These are phyloP conservation scores for Aeschynomene evenia DNA, from an alignment of 306 rosid genomes.

Conservation along the genomic window DNA sequence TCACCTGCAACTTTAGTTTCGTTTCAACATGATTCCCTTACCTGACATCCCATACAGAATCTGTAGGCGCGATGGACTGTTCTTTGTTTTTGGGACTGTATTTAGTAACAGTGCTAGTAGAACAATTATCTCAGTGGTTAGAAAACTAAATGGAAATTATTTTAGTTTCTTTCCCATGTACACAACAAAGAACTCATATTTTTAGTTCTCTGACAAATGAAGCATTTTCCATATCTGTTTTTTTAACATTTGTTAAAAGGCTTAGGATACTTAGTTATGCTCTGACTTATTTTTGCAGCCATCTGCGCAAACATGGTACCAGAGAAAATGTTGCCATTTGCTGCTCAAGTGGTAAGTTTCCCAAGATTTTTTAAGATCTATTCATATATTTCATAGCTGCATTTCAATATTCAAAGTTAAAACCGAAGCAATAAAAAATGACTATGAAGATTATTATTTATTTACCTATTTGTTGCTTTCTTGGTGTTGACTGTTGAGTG, in stretches of 20 bases:
- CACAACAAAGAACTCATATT: constrained; percentile 10
- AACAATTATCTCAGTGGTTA: neutral
- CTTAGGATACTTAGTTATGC: constrained; percentile 26
- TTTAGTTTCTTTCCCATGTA: neutral
- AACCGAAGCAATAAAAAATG: neutral
- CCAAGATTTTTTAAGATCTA: neutral
- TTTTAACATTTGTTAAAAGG: neutral
- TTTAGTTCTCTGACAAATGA: neutral
- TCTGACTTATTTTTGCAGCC: constrained; percentile 50
- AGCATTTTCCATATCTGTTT: neutral
- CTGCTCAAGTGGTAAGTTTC: constrained; percentile 78
- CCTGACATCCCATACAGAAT: neutral
- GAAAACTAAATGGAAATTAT: neutral
- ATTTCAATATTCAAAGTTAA: neutral
- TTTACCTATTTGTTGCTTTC: constrained; percentile 2
- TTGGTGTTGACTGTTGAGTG: constrained; percentile 9
- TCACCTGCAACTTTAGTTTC: neutral
- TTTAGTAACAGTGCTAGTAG: neutral
- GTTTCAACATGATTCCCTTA: constrained; percentile 9
- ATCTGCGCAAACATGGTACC: constrained; percentile 76
- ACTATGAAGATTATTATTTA: neutral
- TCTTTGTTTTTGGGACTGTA: neutral
- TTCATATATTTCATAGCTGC: neutral
- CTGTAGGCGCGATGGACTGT: neutral
- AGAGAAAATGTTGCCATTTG: constrained; percentile 84